A percentile compares a stretch with the other conserved stretches of the same genome.
These are phyloP conservation scores for Kwoniella heveanensis DNA, from an alignment of 768 basidiomycete species.

Conservation along the genomic window DNA sequence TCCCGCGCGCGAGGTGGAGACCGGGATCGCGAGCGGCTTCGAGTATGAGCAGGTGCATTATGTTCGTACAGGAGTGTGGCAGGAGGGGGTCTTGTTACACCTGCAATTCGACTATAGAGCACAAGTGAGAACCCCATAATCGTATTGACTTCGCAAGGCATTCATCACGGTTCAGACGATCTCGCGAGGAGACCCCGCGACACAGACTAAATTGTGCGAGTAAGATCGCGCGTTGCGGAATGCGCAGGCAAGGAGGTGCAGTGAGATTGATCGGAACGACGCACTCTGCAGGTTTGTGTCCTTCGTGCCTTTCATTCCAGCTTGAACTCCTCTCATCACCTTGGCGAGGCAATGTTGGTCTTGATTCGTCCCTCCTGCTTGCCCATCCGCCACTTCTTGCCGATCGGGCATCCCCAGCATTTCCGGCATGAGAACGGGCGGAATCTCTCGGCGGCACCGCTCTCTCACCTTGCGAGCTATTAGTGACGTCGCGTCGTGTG, in stretches of 20 bases:
- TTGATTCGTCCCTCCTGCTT: no score
- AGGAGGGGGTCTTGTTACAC: neutral
- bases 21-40: conserved; percentile 9
- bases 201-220: no score
- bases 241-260: no score
- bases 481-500: conserved; percentile 1
- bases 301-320: neutral
- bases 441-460: neutral
- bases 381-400: no score
- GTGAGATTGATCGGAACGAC: neutral
- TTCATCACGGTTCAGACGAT: no score
- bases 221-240: no score
- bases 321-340: neutral
- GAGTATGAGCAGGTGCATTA: no score
- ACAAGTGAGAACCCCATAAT: no score
- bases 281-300: conserved; percentile 12
- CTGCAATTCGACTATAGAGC: conserved; percentile 8
- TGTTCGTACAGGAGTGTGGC: neutral
- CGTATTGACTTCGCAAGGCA: no score
- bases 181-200: no score
- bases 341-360: conserved; percentile 1
- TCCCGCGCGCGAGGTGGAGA: conserved; percentile 7
- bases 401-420: neutral
- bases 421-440: neutral
- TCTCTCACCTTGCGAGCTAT: neutral